These are phyloP conservation scores for Ochetophila trinervis DNA, from an alignment of 306 rosid species.

Conservation along the genomic window DNA sequence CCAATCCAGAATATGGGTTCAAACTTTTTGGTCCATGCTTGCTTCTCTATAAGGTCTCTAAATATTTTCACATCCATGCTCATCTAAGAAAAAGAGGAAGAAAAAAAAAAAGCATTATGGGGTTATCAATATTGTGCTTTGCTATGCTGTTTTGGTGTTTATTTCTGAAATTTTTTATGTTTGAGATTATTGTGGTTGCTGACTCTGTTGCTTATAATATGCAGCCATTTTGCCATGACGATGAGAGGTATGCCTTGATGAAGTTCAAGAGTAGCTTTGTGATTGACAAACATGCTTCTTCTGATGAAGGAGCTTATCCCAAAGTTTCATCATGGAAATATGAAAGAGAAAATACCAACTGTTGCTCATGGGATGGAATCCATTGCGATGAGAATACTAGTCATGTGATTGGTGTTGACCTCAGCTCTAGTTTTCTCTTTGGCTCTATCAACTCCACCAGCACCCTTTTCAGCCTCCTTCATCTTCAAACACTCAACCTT, in stretches of 20 bases:
- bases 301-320: slow-evolving; percentile 2
- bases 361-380: slow-evolving; percentile 20
- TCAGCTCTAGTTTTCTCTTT: slow-evolving; percentile 11
- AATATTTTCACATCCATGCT: too few species aligned
- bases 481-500: slow-evolving; percentile 1
- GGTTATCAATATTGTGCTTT: too few species aligned
- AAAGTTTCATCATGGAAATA: slow-evolving; percentile 6
- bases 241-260: slow-evolving; percentile 12
- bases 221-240: slow-evolving; percentile 11
- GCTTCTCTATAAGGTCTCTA: too few species aligned
- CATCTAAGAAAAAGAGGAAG: too few species aligned
- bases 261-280: slow-evolving; percentile 9
- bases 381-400: slow-evolving; percentile 11
- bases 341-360: background rate
- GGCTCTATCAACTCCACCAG: slow-evolving; percentile 8
- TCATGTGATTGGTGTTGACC: slow-evolving; percentile 1
- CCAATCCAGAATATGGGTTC: too few species aligned
- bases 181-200: too few species aligned
- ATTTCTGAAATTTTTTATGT: too few species aligned
- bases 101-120: too few species aligned
- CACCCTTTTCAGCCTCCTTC: slow-evolving; percentile 9
- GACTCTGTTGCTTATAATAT: background rate
- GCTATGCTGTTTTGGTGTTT: too few species aligned
- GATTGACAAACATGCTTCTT: background rate
- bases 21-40: too few species aligned